A percentile compares a stretch with the other conserved stretches of the same genome.
Evolutionary conservation across 768 basidiomycete species (phyloP).

Genomic region (Naganishia randhawae): DNA sequence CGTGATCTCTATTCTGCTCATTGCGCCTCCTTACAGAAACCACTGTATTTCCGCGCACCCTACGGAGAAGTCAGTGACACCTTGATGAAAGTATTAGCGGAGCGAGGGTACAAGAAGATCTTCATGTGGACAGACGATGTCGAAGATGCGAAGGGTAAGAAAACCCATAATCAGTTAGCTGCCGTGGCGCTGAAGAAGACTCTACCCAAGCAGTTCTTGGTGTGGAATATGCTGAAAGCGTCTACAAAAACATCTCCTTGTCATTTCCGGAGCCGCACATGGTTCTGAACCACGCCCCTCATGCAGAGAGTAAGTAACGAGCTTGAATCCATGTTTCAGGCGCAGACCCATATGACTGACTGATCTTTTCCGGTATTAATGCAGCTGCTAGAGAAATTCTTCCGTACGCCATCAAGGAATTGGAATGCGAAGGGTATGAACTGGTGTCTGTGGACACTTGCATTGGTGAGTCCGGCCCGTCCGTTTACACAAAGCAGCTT

Average conservation of each 20-base stretch:
- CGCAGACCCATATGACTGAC: neutral
- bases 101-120: constrained; percentile 43
- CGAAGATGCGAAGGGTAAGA: constrained; percentile 25
- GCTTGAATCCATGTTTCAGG: neutral
- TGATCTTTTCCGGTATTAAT: neutral
- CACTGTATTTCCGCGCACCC: constrained; percentile 41
- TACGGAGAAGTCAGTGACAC: constrained; percentile 44
- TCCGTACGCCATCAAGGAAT: constrained; percentile 35
- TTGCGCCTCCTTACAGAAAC: constrained; percentile 23
- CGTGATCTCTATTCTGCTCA: neutral
- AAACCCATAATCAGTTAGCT: neutral
- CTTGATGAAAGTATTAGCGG: constrained; percentile 38
- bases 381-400: constrained; percentile 36
- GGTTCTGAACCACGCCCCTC: neutral
- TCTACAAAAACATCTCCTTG: constrained; percentile 34
- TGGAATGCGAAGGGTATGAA: constrained; percentile 40
- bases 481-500: too few species aligned
- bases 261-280: constrained; percentile 27
- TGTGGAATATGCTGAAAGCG: constrained; percentile 32
- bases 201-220: neutral
- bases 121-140: constrained; percentile 47
- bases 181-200: neutral
- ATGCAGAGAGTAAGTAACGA: neutral
- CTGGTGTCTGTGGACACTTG: constrained; percentile 49
- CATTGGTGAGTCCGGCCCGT: constrained; percentile 36